Evolutionary conservation across 805 yeast genomes (phyloP), one percentile per base, ranked within the genome.

Genomic region (Pichia nakasei): DNA sequence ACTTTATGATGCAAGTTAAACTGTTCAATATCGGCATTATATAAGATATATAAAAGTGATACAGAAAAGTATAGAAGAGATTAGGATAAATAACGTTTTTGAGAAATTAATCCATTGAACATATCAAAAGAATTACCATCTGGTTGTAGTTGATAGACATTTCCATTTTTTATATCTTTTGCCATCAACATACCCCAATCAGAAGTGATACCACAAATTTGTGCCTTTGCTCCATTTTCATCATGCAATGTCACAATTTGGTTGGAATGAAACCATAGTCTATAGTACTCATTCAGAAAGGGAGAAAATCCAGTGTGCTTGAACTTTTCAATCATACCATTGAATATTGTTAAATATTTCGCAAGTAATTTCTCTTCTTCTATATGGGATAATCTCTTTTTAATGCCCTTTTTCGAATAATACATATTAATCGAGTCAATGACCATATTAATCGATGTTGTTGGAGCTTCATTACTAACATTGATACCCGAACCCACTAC

Each of bases 71-170:
- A n/a, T n/a, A n/a, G n/a, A n/a, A n/a, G n/a, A 18, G 17, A n/a
- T 15, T 20, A n/a, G 21, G 1, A 9, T 2, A 9, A 21, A 32
- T 34, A 49, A 20, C 43, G 62, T 56, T 80, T 82, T 47, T 68
- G 79, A 18, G 80, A 83, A 17, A 91, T 83, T 50, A 93, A 68
- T 0, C 97, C 97, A 52, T 75, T 82, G 67, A 93, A 84, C 72
- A 93, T 89, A 60, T 93, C 97, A 57, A 93, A 93, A 3, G 97
- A 86, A 59, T 93, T 93, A 1, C 99, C 98, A 62, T 93, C 98
- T 0, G 99, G 97, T 60, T 89, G 97, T 38, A 93, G 65, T 52
- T 86, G 82, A 50, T 73, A 80, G 5, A 56, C 66, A 35, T 67
- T 70, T 0, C 86, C 85, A 2, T 81, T 76, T 40, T 74, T 73